Conservation (phyloP, 1,139 yeast species). For the Geotrichum carabidarum region DNA sequence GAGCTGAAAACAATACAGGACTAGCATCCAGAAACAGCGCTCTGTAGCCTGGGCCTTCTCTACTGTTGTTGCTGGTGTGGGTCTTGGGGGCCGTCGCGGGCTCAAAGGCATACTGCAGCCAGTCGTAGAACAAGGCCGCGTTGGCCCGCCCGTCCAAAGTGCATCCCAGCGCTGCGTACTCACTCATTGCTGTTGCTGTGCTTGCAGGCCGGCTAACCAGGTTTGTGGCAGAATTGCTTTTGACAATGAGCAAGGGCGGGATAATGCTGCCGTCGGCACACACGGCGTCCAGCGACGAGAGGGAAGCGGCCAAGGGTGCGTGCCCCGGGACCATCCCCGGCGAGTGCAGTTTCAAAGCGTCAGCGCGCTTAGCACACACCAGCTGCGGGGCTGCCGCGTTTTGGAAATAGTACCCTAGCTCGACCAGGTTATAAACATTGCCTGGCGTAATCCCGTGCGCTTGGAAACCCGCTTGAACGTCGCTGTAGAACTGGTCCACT, state of each 20-base stretch:
- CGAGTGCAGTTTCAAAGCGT: not conserved
- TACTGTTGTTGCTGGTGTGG: not conserved
- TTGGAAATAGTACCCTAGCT: constrained; percentile 9
- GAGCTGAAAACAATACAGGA: constrained; percentile 14
- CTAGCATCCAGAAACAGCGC: constrained; percentile 16
- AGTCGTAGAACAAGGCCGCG: constrained; percentile 13
- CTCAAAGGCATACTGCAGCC: constrained; percentile 17
- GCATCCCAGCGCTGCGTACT: constrained; percentile 10
- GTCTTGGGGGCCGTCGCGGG: constrained; percentile 2
- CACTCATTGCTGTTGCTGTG: not conserved
- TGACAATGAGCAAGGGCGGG: constrained; percentile 7
- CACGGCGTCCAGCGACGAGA: constrained; percentile 14
- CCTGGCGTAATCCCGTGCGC: constrained; percentile 5
- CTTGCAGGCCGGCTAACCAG: not conserved
- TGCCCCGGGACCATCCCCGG: not conserved
- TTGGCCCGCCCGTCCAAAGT: constrained; percentile 17
- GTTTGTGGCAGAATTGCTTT: constrained; percentile 1
- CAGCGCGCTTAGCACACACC: constrained; percentile 8
- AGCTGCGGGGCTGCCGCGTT: not conserved
- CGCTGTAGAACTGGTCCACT: constrained; percentile 13
- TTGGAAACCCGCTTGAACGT: constrained; percentile 3
- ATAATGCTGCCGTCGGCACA: constrained; percentile 6
- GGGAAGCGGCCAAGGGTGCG: not conserved
- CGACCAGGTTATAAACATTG: constrained; percentile 16
- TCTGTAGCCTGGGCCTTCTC: not conserved